phyloP scores from a whole-genome alignment of 1,139 yeast genomes.

The Lodderomyces elongisporus region DNA sequence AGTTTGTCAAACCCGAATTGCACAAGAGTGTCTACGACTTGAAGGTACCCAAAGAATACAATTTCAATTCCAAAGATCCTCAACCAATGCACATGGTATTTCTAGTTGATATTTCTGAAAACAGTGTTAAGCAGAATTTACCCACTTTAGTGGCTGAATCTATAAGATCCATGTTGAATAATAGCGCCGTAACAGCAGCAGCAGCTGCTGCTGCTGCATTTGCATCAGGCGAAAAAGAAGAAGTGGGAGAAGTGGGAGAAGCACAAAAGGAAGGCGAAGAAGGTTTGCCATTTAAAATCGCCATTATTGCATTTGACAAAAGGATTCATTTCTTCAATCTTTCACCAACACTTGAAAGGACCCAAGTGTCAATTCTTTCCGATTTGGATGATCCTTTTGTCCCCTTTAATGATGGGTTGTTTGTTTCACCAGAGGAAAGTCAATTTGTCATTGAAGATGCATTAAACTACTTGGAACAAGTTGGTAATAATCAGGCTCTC shows the following conservation, averaged over 20 bases:
- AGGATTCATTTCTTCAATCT: constrained; percentile 72
- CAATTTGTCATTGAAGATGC: constrained; percentile 62
- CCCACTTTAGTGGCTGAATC: constrained; percentile 71
- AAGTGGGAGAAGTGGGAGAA: neutral
- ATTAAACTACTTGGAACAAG: constrained; percentile 53
- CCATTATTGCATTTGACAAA: constrained; percentile 75
- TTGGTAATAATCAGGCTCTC: constrained; percentile 32
- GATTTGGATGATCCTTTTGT: constrained; percentile 80
- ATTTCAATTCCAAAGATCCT: constrained; percentile 33
- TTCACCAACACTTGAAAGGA: constrained; percentile 46
- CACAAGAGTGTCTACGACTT: constrained; percentile 83
- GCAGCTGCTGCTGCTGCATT: neutral
- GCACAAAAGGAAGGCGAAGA: constrained; percentile 10
- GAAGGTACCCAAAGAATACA: constrained; percentile 69
- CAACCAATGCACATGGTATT: constrained; percentile 66
- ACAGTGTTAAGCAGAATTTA: constrained; percentile 57
- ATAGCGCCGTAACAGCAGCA: constrained; percentile 7
- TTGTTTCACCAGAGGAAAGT: constrained; percentile 72
- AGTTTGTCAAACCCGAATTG: constrained; percentile 66
- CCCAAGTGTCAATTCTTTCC: constrained; percentile 63
- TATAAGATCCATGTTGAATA: constrained; percentile 49
- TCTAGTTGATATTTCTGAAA: constrained; percentile 67
- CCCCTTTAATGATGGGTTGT: constrained; percentile 74
- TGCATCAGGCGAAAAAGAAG: neutral
- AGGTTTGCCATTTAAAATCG: constrained; percentile 31